Base-by-base conservation (phyloP, 208 protist genomes). In the Trypanosoma lewisi region DNA sequence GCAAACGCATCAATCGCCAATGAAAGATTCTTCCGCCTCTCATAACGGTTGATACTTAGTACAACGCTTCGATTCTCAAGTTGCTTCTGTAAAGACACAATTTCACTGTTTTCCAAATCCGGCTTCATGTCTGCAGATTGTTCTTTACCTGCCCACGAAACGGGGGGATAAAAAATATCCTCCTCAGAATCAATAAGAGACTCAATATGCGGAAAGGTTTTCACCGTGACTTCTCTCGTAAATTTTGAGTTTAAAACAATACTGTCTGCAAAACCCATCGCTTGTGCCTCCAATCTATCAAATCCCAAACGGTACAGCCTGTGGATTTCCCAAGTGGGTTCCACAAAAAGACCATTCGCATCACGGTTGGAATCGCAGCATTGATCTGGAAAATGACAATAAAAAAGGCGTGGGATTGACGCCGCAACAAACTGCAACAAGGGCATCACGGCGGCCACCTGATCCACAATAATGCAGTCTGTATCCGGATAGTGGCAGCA, bases 321-420 rank as follows among this genome's bases (percentile, higher is more conserved):
- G 39, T 96, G 89, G 0, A 42, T 2, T 25, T 23, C 39, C 11
- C 49, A 52, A 25, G 39, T 16, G 30, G 44, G 34, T 45, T 34
- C 49, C 12, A 57, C 61, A 47, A 87, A 81, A 34, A 21, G 51
- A 25, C 79, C 73, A 36, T 75, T 64, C 11, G 55, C 71, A 45
- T 78, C 80, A 49, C 82, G 85, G 41, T 88, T 94, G 6, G 82
- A 37, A 59, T 96, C 87, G 67, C 88, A 96, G 45, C 98, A 73
- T 52, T 94, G 77, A 74, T 99, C 98, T 0, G 98, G 98, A 67
- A 99, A 99, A 72, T 99, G 98, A 70, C 97, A 98, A 78, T 99
- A 99, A 68, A 99, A 99, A n/a, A 99, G 63, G 1, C 97, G 72
- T 12, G 89, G 80, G 17, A 68, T 80, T 33, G 63, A 59, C 16